These are phyloP conservation scores for Epichloe elymi DNA, from an alignment of 2,329 filamentous ascomycete genomes.

Conservation along the genomic window DNA sequence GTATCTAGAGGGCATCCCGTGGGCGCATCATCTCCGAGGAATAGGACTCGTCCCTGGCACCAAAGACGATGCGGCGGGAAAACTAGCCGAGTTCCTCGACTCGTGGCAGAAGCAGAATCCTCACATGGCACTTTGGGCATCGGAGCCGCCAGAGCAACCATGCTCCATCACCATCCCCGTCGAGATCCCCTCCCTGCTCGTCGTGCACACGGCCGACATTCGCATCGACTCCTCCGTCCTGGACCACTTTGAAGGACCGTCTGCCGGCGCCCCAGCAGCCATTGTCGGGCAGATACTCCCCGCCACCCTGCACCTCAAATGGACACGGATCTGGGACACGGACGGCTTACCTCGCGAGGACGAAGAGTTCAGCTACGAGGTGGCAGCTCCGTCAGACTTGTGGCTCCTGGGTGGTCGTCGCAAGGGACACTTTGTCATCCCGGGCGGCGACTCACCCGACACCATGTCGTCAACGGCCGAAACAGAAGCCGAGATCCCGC, in stretches of 20 bases:
- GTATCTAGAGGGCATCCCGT: constrained; percentile 31
- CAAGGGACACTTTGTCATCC: constrained; percentile 62
- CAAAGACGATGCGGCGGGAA: constrained; percentile 17
- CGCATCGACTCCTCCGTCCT: constrained; percentile 30
- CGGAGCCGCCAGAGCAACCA: constrained; percentile 19
- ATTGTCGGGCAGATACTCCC: constrained; percentile 52
- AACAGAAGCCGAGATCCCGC: constrained; percentile 44
- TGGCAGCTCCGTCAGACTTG: constrained; percentile 57
- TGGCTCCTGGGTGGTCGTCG: constrained; percentile 80
- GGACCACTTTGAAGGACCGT: constrained; percentile 14
- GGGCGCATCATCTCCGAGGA: constrained; percentile 36
- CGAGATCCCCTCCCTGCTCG: constrained; percentile 64
- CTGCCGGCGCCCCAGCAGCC: constrained; percentile 30
- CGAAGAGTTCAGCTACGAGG: constrained; percentile 71
- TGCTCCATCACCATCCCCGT: constrained; percentile 76
- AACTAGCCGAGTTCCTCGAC: constrained; percentile 17
- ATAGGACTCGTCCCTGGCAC: constrained; percentile 29
- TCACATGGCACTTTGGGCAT: constrained; percentile 14
- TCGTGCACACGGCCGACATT: constrained; percentile 70
- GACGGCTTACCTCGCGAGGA: constrained; percentile 27
- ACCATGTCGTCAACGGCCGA: constrained; percentile 31
- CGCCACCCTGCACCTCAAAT: constrained; percentile 47
- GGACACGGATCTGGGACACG: constrained; percentile 51
- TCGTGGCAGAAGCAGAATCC: constrained; percentile 20
- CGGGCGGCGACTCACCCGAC: constrained; percentile 25